Base-by-base conservation (phyloP, 2,329 filamentous ascomycete species). In the Clarireedia monteithiana region DNA sequence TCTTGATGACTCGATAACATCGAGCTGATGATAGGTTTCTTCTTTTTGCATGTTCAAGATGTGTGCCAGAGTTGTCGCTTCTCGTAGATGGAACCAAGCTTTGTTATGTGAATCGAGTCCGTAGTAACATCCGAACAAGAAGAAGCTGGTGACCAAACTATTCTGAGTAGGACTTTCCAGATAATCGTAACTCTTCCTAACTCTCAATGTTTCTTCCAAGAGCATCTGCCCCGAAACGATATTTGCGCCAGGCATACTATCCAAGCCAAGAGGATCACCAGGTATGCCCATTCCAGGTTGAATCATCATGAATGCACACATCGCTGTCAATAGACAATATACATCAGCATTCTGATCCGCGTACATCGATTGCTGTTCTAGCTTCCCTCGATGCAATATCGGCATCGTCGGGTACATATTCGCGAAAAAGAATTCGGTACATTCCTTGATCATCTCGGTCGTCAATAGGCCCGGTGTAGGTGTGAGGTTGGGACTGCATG, bases 31-130 rank as follows among this genome's bases (percentile, higher is more conserved):
- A 66, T 89, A 90, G 7, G 77, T 74, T 23, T 82, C 79, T 64
- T 86, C 83, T 67, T 81, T 81, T 64, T 79, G 75, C 79, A 86
- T 80, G 53, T 76, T 77, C 27, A 75, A 70, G 63, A 85, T 79
- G 63, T 83, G 77, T 27, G 80, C 77, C 69, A 92, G 75, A 5
- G 88, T 91, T 1, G 83, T 85, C 5, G 86, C 86, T 70, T 94
- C 88, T 26, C 88, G 83, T 9, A 92, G 74, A 67, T 89, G 83
- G 66, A 84, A 91, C 88, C 88, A 92, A 1, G 87, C 88, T 68
- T 84, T 84, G 60, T 87, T 83, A 68, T 91, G 86, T 68, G 84
- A 77, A 60, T 90, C 86, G 48, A 89, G 73, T 39, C 82, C 85
- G 59, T 86, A 85, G 68, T 86, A 82, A 57, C 84, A 85, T 39